These are phyloP conservation scores for Silybum marianum DNA, from an alignment of 129 eudicot genomes.

Conservation along the genomic window DNA sequence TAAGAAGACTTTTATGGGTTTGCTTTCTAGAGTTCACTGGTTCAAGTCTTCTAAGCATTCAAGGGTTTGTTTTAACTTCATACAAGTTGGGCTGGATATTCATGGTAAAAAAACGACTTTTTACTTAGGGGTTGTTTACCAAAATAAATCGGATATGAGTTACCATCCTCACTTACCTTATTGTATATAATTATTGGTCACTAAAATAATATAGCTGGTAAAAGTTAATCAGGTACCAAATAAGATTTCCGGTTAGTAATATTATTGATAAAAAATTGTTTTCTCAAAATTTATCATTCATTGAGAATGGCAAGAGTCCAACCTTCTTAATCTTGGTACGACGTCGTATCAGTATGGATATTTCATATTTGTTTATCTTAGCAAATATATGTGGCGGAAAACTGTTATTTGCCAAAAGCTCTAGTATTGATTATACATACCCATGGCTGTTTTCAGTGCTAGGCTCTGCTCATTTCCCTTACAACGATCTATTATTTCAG, in stretches of 20 bases:
- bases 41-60: not conserved
- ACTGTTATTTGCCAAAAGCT: not conserved
- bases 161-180: not conserved
- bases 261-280: too few species aligned
- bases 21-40: not conserved
- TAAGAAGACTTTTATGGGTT: not conserved
- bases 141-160: not conserved
- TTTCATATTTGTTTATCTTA: not conserved
- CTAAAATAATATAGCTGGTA: not conserved
- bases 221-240: too few species aligned
- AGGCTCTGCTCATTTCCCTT: conserved; percentile 43
- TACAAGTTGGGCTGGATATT: not conserved
- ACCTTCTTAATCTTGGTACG: not conserved
- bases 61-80: too few species aligned
- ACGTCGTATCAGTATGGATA: conserved; percentile 4
- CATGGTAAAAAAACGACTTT: not conserved
- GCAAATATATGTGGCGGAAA: conserved; percentile 23
- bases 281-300: too few species aligned
- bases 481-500: conserved; percentile 41
- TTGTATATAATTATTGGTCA: not conserved
- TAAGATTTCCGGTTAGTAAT: too few species aligned
- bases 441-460: conserved; percentile 51
- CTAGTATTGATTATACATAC: conserved; percentile 1
- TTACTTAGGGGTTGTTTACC: not conserved
- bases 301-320: not conserved